Percentiles rank a stretch among this genome's conserved stretches.
phyloP scores from a whole-genome alignment of 2,329 filamentous ascomycete genomes.

The Fusarium chuoi region DNA sequence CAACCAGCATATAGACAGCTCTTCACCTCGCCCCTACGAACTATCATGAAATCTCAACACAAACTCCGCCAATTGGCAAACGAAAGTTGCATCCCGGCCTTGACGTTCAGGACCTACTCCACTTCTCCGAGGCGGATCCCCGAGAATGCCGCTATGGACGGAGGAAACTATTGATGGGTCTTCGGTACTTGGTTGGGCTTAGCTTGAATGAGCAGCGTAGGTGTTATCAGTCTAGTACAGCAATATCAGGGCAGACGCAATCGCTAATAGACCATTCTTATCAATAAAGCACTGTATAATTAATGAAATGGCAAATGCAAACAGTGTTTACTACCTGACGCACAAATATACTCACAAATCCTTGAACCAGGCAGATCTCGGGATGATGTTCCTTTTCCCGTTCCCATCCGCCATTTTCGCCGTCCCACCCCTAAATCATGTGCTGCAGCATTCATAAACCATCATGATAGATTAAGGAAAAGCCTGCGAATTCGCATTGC shows the following conservation, averaged over 20 bases:
- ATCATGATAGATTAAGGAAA: neutral
- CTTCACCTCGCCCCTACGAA: too few species aligned
- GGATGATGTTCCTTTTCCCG: slow-evolving; percentile 10
- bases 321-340: slow-evolving; percentile 25
- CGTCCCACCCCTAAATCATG: slow-evolving; percentile 18
- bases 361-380: slow-evolving; percentile 24
- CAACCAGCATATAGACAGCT: too few species aligned
- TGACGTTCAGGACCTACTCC: neutral
- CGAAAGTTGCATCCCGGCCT: neutral
- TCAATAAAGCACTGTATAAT: neutral
- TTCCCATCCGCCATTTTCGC: slow-evolving; percentile 39
- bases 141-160: neutral
- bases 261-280: neutral
- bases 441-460: slow-evolving; percentile 13
- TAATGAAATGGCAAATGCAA: neutral
- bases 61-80: neutral
- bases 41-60: neutral
- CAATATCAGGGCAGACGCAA: neutral
- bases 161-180: slow-evolving; percentile 1
- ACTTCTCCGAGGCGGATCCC: slow-evolving; percentile 1
- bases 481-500: neutral
- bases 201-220: neutral
- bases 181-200: neutral
- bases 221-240: neutral
- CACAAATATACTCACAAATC: slow-evolving; percentile 33